phyloP scores from a whole-genome alignment of 164 flowering plant genomes.

The Sextonia rubra region DNA sequence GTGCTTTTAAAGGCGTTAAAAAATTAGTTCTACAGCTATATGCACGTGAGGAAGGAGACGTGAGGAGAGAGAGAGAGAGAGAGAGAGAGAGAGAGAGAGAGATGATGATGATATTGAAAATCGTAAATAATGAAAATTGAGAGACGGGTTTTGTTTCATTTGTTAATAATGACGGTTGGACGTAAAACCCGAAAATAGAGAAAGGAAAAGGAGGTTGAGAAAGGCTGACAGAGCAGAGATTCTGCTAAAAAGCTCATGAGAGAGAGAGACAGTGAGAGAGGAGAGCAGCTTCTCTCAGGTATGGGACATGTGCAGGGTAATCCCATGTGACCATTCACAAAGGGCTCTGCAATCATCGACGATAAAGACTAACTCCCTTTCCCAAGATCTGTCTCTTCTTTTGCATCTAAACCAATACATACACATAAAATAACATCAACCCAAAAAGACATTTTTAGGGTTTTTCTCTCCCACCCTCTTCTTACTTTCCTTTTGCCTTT shows the following conservation, averaged over 20 bases:
- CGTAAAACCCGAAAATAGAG: conserved; percentile 18
- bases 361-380: conserved; percentile 25
- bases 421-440: not conserved
- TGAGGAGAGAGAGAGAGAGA: conserved; percentile 4
- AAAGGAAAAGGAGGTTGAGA: conserved; percentile 22
- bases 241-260: conserved; percentile 17
- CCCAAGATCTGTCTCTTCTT: conserved; percentile 24
- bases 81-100: conserved; percentile 7
- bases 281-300: conserved; percentile 15
- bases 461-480: conserved; percentile 3
- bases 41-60: conserved; percentile 39
- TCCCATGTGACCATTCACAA: conserved; percentile 46
- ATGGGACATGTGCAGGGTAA: conserved; percentile 33
- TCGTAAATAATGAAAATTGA: not conserved
- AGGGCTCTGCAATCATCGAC: conserved; percentile 31
- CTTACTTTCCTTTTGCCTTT: not conserved
- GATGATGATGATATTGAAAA: not conserved
- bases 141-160: conserved; percentile 28
- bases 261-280: conserved; percentile 5
- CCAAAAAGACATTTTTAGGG: not conserved
- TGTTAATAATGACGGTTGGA: conserved; percentile 32
- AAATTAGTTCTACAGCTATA: conserved; percentile 24
- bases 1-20: conserved; percentile 19
- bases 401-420: conserved; percentile 4
- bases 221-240: conserved; percentile 32